phyloP scores from a whole-genome alignment of 2,329 filamentous ascomycete genomes.

The Amphichorda felina region DNA sequence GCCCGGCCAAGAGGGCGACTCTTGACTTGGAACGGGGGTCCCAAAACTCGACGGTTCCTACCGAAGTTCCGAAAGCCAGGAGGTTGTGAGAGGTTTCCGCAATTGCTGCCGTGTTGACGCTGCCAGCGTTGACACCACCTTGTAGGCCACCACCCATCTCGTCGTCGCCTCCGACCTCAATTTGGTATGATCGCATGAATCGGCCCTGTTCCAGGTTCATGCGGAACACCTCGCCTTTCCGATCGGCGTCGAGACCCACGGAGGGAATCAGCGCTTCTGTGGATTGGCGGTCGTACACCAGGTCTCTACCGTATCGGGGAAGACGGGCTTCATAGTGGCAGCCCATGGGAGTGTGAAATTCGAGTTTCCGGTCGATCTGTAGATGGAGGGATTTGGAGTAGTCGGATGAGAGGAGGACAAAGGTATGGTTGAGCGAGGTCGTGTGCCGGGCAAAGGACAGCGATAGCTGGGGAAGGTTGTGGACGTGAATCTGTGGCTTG shows the following conservation, averaged over 20 bases:
- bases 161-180: conserved; percentile 83
- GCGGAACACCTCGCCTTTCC: conserved; percentile 83
- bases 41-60: conserved; percentile 97
- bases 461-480: conserved; percentile 84
- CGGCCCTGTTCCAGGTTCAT: conserved; percentile 84
- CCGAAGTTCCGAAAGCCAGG: conserved; percentile 82
- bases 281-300: conserved; percentile 71
- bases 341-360: conserved; percentile 84
- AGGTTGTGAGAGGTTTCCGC: conserved; percentile 86
- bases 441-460: conserved; percentile 93
- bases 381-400: conserved; percentile 92
- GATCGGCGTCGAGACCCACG: conserved; percentile 76
- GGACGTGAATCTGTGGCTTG: conserved; percentile 68
- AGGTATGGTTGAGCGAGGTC: conserved; percentile 80
- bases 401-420: conserved; percentile 77
- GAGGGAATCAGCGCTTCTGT: conserved; percentile 80
- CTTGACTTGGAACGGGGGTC: conserved; percentile 75
- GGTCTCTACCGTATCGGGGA: conserved; percentile 82
- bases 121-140: conserved; percentile 73
- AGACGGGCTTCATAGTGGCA: conserved; percentile 84
- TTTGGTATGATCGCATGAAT: conserved; percentile 88
- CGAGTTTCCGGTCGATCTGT: conserved; percentile 80
- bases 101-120: conserved; percentile 77
- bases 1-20: conserved; percentile 61
- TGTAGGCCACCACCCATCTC: conserved; percentile 65